These are phyloP conservation scores for Xylaria sp. DNA, from an alignment of 2,329 filamentous ascomycete species.

Conservation along the genomic window DNA sequence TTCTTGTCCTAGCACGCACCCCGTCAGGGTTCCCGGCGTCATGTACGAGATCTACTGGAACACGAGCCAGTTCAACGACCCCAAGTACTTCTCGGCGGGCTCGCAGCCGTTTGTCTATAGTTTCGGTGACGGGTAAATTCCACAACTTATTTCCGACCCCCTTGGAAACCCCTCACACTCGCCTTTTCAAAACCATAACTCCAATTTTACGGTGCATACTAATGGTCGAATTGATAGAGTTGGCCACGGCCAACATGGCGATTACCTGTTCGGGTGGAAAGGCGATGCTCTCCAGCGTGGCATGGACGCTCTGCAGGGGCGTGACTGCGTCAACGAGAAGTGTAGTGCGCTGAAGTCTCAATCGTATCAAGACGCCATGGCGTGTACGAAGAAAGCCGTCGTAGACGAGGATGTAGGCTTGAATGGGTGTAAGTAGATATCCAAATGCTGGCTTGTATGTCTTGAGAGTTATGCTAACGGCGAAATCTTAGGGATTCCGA, in stretches of 20 bases:
- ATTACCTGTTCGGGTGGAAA: constrained; percentile 12
- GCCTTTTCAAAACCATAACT: background rate
- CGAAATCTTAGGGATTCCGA: constrained; percentile 9
- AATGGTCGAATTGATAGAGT: background rate
- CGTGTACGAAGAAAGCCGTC: constrained; percentile 14
- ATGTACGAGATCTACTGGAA: constrained; percentile 36
- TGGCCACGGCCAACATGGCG: constrained; percentile 17
- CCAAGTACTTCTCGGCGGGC: constrained; percentile 26
- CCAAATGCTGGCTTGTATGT: background rate
- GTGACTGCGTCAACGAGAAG: constrained; percentile 19
- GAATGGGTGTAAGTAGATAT: constrained; percentile 17
- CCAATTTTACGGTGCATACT: background rate
- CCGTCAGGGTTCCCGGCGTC: constrained; percentile 32
- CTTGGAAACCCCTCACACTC: background rate
- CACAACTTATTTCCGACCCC: background rate
- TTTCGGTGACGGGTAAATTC: constrained; percentile 38
- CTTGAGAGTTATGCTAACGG: background rate
- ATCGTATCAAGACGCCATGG: constrained; percentile 21
- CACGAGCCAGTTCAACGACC: constrained; percentile 29
- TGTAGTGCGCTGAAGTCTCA: constrained; percentile 21
- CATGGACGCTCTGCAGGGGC: constrained; percentile 20
- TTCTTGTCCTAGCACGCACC: constrained; percentile 32
- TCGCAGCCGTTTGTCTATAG: constrained; percentile 47
- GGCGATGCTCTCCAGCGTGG: background rate
- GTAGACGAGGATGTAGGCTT: constrained; percentile 19